Base-by-base conservation (phyloP, 1,284 basidiomycete species). In the Malassezia brasiliensis region DNA sequence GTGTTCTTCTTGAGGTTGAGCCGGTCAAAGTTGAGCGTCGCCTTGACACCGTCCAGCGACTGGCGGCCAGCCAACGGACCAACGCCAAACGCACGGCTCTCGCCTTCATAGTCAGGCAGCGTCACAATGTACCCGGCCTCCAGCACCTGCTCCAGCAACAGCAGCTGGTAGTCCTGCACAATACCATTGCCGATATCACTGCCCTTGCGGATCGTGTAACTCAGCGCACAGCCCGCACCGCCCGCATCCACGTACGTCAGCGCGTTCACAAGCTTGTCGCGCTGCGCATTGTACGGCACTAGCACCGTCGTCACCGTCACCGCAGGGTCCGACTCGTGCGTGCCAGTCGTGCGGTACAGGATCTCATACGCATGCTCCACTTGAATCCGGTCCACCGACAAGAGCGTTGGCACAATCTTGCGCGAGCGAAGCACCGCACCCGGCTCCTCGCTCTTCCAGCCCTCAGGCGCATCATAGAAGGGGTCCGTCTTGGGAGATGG, bases 51-150 rank as follows among this genome's bases (percentile, higher is more conserved):
- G 50, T 72, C 69, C 34, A 70, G 47, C 9, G 61, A 54, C 14
- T 52, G 59, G 40, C 59, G 64, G 3, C 61, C 69, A 10, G 53
- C 59, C 25, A 65, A 58, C 8, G 30, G 56, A 3, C 62, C 69
- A 0, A 62, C 65, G 1, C 59, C 67, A 45, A 72, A 70, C 0
- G 66, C 66, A 36, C 53, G 55, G 14, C 56, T 61, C 48, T 62
- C 60, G n/a, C 56, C 52, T 50, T 72, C 62, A 56, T 69, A 58
- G 54, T 71, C 69, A 2, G 70, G 59, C 2, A 66, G 47, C 3
- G 59, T 48, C 5, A 58, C 37, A 17, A 64, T 67, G 53, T 61
- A 67, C 30, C 68, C 66, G 11, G 59, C 52, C 39, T 40, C 20
- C 19, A 40, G 17, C 4, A 12, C 7, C 39, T 20, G 19, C 20